A percentile compares a stretch with the other conserved stretches of the same genome.
Conservation (phyloP, 2,329 filamentous ascomycete genomes). For the Colletotrichum magnum region DNA sequence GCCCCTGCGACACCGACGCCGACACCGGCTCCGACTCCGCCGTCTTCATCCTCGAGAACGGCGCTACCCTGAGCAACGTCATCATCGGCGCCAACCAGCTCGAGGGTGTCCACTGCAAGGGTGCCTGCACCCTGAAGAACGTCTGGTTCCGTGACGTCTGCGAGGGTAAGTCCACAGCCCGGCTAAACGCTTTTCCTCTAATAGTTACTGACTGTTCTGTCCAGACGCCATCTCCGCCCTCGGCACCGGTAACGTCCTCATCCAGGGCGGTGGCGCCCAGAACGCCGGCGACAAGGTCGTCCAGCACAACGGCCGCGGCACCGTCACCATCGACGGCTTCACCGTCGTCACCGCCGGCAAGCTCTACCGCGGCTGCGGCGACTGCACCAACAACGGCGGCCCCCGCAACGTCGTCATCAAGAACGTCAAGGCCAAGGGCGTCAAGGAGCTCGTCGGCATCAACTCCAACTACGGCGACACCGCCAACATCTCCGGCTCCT, state of each 20-base stretch:
- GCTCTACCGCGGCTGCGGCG: conserved; percentile 60
- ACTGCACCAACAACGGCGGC: conserved; percentile 51
- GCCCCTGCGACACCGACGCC: conserved; percentile 40
- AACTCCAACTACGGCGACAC: conserved; percentile 55
- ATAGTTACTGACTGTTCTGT: neutral
- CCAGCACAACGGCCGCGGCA: conserved; percentile 53
- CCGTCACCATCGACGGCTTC: conserved; percentile 49
- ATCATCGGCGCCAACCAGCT: conserved; percentile 66
- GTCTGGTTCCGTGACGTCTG: conserved; percentile 58
- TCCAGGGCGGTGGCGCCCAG: conserved; percentile 52
- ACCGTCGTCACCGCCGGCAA: conserved; percentile 58
- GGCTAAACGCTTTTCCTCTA: no score
- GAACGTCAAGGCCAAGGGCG: conserved; percentile 38
- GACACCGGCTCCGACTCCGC: conserved; percentile 49
- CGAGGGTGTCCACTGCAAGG: conserved; percentile 66
- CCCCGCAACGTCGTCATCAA: conserved; percentile 39
- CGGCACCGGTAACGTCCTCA: conserved; percentile 37
- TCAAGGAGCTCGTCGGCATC: conserved; percentile 56
- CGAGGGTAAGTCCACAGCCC: conserved; percentile 44
- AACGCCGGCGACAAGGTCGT: conserved; percentile 51
- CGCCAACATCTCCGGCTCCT: conserved; percentile 43
- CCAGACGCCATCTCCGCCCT: conserved; percentile 37
- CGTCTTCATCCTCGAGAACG: conserved; percentile 66
- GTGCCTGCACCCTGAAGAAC: conserved; percentile 57
- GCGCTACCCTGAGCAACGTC: conserved; percentile 65